Percentiles rank a stretch among this genome's conserved stretches.
Evolutionary conservation across 805 yeast genomes (phyloP).

Genomic region (Zygosaccharomyces rouxii): DNA sequence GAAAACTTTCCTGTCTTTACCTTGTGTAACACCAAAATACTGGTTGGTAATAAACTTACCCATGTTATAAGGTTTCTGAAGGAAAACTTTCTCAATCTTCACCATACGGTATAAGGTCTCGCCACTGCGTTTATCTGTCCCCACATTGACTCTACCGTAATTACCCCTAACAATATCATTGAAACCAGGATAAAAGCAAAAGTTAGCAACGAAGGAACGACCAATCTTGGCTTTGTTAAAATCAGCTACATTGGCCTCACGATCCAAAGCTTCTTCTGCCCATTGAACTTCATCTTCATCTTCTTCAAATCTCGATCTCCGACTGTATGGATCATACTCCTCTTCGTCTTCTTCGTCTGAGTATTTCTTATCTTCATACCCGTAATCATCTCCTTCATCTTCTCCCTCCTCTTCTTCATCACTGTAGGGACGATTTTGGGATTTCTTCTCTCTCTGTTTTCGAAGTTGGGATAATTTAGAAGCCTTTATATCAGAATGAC

Average conservation of each 20-base stretch:
- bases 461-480: slow-evolving; percentile 68
- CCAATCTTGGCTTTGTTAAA: slow-evolving; percentile 74
- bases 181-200: slow-evolving; percentile 79
- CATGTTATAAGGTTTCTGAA: slow-evolving; percentile 48
- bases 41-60: slow-evolving; percentile 49
- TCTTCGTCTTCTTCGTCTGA: slow-evolving; percentile 41
- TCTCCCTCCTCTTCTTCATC: slow-evolving; percentile 44
- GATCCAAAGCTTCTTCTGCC: slow-evolving; percentile 42
- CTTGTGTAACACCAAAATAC: slow-evolving; percentile 75
- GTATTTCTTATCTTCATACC: slow-evolving; percentile 36
- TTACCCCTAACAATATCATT: slow-evolving; percentile 65
- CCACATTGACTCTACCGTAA: slow-evolving; percentile 79
- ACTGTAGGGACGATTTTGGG: slow-evolving; percentile 40
- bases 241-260: slow-evolving; percentile 53
- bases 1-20: slow-evolving; percentile 66
- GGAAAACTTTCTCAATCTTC: slow-evolving; percentile 61
- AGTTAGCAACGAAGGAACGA: slow-evolving; percentile 67
- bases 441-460: slow-evolving; percentile 66
- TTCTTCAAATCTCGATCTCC: slow-evolving; percentile 36
- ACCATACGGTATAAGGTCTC: slow-evolving; percentile 77
- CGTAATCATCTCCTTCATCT: slow-evolving; percentile 41
- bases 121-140: slow-evolving; percentile 57
- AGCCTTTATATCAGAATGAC: slow-evolving; percentile 37
- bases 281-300: slow-evolving; percentile 47
- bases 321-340: slow-evolving; percentile 36